phyloP scores from a whole-genome alignment of 306 rosid genomes.

The Vigna mungo region DNA sequence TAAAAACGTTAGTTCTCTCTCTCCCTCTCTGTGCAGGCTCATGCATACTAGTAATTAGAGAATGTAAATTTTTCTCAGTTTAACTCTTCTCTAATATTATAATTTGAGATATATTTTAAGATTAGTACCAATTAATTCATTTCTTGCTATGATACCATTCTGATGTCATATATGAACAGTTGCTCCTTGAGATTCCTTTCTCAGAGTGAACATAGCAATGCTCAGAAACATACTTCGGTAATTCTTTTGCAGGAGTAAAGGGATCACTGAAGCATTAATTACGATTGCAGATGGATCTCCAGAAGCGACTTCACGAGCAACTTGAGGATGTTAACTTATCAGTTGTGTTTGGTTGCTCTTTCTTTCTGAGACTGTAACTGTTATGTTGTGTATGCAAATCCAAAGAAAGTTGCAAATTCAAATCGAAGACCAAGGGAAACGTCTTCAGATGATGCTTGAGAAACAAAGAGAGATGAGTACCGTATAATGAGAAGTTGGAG shows the following conservation, averaged over 20 bases:
- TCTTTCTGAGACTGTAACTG: constrained; percentile 41
- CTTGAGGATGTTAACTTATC: constrained; percentile 71
- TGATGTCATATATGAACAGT: neutral
- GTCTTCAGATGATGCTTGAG: constrained; percentile 85
- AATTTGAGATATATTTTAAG: constrained; percentile 10
- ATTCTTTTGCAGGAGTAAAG: constrained; percentile 67
- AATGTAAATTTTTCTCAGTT: constrained; percentile 3
- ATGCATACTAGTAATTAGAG: neutral
- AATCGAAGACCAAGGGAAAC: constrained; percentile 87
- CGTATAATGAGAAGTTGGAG: too few relatives aligned
- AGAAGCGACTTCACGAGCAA: constrained; percentile 96
- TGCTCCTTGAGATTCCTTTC: constrained; percentile 12
- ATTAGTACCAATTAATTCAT: neutral
- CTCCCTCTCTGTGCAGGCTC: neutral
- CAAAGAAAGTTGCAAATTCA: constrained; percentile 90
- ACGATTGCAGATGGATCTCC: constrained; percentile 96
- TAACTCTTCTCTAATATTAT: constrained; percentile 2
- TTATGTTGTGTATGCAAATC: constrained; percentile 54
- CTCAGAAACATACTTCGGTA: constrained; percentile 29
- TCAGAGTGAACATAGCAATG: constrained; percentile 6
- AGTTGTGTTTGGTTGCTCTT: constrained; percentile 14
- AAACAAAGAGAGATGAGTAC: constrained; percentile 65
- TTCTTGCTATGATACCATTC: neutral
- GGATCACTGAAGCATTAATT: constrained; percentile 91
- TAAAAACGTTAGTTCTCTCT: constrained; percentile 65